Conservation (phyloP, 78 protist species). For the Guillardia theta region DNA sequence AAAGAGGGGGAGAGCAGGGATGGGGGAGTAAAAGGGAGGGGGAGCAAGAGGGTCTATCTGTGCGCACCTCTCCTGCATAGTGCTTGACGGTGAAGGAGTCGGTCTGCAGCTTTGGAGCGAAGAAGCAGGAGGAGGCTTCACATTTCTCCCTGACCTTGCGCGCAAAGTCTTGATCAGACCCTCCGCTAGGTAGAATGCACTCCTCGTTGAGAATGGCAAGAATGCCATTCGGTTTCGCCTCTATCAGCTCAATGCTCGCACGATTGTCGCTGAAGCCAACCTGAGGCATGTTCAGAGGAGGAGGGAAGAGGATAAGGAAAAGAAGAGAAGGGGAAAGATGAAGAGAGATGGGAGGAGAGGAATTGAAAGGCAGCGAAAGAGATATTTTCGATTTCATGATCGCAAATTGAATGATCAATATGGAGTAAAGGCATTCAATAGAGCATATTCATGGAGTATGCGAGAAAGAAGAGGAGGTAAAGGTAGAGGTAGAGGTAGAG, state of each 20-base stretch:
- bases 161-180: too few species aligned
- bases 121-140: background rate
- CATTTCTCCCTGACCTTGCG: background rate
- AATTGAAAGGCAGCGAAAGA: background rate
- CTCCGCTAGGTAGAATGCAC: conserved; percentile 1
- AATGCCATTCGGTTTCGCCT: background rate
- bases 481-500: background rate
- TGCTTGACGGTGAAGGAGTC: background rate
- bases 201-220: conserved; percentile 32
- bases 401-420: too few species aligned
- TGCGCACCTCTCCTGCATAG: background rate
- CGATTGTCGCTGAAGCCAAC: conserved; percentile 31
- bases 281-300: background rate
- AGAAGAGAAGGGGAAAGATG: background rate
- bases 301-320: background rate
- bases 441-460: background rate
- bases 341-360: background rate
- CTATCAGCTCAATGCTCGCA: background rate
- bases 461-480: background rate
- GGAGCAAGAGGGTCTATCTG: background rate
- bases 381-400: background rate
- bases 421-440: too few species aligned
- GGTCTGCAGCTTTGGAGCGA: background rate
- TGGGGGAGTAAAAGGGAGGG: background rate
- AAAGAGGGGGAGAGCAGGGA: background rate